Evolutionary conservation across 371 early-diverging fungal species (phyloP), one percentile per base, ranked within the genome.

Genomic region (Syncephalastrum contaminatum): DNA sequence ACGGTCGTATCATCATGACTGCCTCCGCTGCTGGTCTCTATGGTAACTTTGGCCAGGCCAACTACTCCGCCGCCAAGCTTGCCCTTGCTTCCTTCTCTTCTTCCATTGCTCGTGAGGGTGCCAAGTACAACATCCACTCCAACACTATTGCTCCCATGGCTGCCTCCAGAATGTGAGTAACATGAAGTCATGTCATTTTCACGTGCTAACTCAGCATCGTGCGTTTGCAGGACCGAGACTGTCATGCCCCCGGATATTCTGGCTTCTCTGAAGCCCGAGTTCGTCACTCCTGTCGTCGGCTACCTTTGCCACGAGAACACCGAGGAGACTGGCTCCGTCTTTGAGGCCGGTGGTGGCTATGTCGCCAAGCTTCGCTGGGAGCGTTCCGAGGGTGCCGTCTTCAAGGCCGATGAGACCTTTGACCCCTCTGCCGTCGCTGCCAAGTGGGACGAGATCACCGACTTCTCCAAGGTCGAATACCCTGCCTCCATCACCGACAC

Each of bases 11-110:
- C 58, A 84, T 88, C 65, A 88, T 85, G 76, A 79, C 80, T n/a
- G 87, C 93, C 20, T 97, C 97, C 44, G 94, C 97, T 53, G 98
- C 97, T 58, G 99, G 98, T 65, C 76, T 99, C 39, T 97, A 98
- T 73, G 98, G 98, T 67, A 99, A 98, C 88, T 99, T 97, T 86
- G 99, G 99, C 48, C 97, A 97, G 78, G 91, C 96, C 51, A 97
- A 97, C 88, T 98, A 97, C 76, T 83, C 84, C 53, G 84, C 94
- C 58, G 96, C 98, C 58, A 99, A 99, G 74, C 82, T 94, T 62
- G 98, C 94, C 30, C 81, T 98, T 43, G 88, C 91, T 60, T 91
- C 94, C 43, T 90, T 99, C 67, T 85, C 93, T 60, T 77, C 84
- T 64, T 89, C 98, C 18, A 80, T 99, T 58, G 98, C 99, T 21